phyloP scores from a whole-genome alignment of 2,329 filamentous ascomycete species.

The Triangularia verruculosa region DNA sequence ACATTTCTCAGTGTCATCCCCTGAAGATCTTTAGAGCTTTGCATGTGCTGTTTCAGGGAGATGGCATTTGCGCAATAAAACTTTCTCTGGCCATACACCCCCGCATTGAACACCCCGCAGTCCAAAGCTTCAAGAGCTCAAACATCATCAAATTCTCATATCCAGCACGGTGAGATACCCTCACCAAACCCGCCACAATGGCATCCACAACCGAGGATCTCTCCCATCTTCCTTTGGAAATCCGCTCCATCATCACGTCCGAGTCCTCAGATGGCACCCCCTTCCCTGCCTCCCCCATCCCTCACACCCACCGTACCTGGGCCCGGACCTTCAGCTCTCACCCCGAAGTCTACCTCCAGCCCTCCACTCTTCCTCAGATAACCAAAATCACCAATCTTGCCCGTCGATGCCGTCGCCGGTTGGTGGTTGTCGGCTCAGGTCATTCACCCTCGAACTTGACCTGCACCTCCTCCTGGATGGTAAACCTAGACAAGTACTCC shows the following conservation, averaged over 20 bases:
- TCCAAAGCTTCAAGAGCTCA: too few species aligned
- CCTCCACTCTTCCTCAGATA: constrained; percentile 74
- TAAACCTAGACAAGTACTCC: constrained; percentile 85
- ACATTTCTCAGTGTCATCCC: not conserved
- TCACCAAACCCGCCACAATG: constrained; percentile 8
- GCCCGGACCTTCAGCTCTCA: constrained; percentile 85
- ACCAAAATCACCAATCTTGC: constrained; percentile 81
- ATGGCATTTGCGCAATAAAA: not conserved
- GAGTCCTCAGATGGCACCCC: constrained; percentile 47
- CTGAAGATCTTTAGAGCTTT: not conserved
- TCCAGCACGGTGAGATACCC: not conserved
- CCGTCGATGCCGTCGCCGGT: constrained; percentile 71
- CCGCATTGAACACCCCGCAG: not conserved
- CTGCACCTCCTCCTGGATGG: constrained; percentile 88
- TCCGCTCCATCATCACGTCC: constrained; percentile 18
- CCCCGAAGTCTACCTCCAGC: constrained; percentile 88
- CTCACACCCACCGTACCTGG: constrained; percentile 85
- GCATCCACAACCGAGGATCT: constrained; percentile 7
- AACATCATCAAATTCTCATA: not conserved
- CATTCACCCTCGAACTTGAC: constrained; percentile 92
- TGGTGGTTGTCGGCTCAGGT: constrained; percentile 84
- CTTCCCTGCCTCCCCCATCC: constrained; percentile 67
- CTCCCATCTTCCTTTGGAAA: constrained; percentile 18
- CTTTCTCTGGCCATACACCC: not conserved
- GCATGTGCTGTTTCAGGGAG: not conserved